Base-by-base conservation (phyloP, 768 basidiomycete species). In the Coprinellus micaceus region DNA sequence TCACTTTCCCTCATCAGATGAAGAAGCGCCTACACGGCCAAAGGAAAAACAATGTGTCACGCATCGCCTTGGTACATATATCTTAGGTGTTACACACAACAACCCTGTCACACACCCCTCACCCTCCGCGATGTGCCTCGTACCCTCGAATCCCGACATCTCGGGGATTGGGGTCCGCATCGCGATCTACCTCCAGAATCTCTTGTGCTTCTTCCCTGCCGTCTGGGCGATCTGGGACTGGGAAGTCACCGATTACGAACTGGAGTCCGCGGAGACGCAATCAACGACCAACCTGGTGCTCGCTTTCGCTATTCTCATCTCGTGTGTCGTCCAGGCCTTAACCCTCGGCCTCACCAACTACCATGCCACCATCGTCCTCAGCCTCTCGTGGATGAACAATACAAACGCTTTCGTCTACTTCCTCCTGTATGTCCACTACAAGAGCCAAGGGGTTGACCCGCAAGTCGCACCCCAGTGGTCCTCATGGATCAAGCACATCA, bases 341-440 rank as follows among this genome's bases (percentile, higher is more conserved):
- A 62, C 61, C 0, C 11, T 41, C 1, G 58, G 58, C 4, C 26
- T 71, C 13, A 52, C 65, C 3, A 60, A 51, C 25, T 66, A 61
- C 53, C 65, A 69, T 51, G 63, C 57, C 4, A 56, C 40, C 39
- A 59, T 69, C 48, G 53, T 71, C 21, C 66, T 69, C 44, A 60
- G 58, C 43, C 58, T 66, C 28, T 63, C 62, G 52, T 70, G 69
- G 66, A 65, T 64, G 60, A 66, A 64, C 51, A 66, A 65, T 43
- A 65, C 62, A 9, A 67, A 61, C 33, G 36, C 62, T 10, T 56
- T 56, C 22, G 21, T 49, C n/a, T 56, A 49, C 41, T 19, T 64
- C 48, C 59, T 58, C 15, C 46, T 54, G 4, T 50, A 52, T 21
- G 13, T 58, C 60, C 30, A 50, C 53, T n/a, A 52, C 33, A 50